Evolutionary conservation across 2,329 filamentous ascomycete genomes (phyloP).

Genomic region (Onygenales sp.): DNA sequence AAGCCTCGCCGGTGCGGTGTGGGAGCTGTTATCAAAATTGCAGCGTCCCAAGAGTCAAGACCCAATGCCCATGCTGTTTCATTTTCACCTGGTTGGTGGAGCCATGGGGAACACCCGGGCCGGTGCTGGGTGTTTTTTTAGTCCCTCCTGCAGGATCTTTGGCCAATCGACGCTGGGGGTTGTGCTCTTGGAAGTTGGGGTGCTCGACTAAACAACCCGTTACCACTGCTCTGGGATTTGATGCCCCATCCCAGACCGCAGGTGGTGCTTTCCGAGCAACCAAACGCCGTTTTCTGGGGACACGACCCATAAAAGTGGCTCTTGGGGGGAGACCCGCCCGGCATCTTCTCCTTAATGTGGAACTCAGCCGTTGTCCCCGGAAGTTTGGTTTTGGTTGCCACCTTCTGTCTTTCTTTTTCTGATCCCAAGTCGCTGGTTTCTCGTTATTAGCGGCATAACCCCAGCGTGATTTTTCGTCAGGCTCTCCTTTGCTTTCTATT

Average conservation of each 20-base stretch:
- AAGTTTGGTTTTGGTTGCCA: not conserved
- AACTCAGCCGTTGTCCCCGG: not conserved
- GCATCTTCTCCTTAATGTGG: not conserved
- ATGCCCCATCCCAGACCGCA: not conserved
- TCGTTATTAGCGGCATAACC: not conserved
- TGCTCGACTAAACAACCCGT: not conserved
- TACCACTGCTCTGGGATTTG: conserved; percentile 2
- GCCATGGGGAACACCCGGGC: not conserved
- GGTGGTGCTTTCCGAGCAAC: not conserved
- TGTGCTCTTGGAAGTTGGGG: not conserved
- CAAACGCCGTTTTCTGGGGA: not conserved
- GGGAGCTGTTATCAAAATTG: too few species aligned
- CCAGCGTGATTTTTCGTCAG: not conserved
- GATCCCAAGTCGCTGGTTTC: not conserved
- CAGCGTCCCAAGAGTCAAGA: too few species aligned
- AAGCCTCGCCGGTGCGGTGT: too few species aligned
- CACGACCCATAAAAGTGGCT: too few species aligned
- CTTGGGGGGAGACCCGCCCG: not conserved
- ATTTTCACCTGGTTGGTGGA: too few species aligned
- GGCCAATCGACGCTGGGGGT: not conserved
- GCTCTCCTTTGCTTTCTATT: too few species aligned
- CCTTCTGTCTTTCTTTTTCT: not conserved
- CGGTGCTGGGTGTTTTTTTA: too few species aligned
- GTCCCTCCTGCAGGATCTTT: not conserved
- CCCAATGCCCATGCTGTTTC: too few species aligned